Evolutionary conservation across 805 yeast species (phyloP), one percentile per base, ranked within the genome.

Genomic region (Candida awuae): DNA sequence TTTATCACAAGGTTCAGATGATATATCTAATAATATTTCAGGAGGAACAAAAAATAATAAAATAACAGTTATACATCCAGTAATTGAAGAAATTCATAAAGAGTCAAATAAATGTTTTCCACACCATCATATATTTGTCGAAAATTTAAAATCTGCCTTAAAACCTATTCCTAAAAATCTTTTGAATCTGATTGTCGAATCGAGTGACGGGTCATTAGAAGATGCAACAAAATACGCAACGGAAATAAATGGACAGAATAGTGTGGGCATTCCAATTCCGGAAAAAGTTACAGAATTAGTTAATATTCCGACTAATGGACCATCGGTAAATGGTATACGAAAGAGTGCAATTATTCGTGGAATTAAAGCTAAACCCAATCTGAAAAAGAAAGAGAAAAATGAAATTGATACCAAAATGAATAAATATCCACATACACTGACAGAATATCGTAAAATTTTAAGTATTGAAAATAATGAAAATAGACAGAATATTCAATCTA

Each of bases 181-280:
- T n/a, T 40, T 65, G 23, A 75, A 75, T 34, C 66, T 69, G 48
- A 58, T 77, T 32, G 83, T 79, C 22, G 80, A 77, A 46, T 68
- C 83, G 6, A 71, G 76, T 51, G 75, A 78, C 28, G 83, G 84
- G 0, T 63, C 62, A 41, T 50, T 75, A 13, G 70, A 68, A 46
- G 84, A 79, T 50, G 84, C 84, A 8, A 78, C 84, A 3, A 71
- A 68, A 47, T 78, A 73, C 56, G 86, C 83, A 2, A 79, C 85
- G 1, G 84, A 78, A 53, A 63, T 79, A 41, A 79, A 79, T 52
- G 68, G 84, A 0, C 66, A 71, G 27, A 77, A 76, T 49, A 67
- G 80, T 42, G 73, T 70, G 44, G 83, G 80, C 8, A 71, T 79
- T 34, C 77, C 79, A 10, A 54, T 78, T 14, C 86, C 84, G 0